Conservation (phyloP, 2,329 filamentous ascomycete species). For the Cladophialophora bantiana region DNA sequence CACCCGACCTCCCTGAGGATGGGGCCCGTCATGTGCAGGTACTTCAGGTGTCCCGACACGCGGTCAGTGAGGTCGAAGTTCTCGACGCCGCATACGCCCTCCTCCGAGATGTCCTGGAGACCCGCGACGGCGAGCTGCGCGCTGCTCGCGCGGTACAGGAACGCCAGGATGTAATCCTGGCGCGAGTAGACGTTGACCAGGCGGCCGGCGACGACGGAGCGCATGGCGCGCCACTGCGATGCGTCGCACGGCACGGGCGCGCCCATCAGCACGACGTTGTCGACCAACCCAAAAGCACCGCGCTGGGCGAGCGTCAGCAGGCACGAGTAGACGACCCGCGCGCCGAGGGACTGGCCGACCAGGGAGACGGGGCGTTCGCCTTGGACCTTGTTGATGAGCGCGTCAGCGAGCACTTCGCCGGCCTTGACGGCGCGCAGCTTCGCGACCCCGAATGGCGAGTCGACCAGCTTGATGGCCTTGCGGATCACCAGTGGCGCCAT, state of each 20-base stretch:
- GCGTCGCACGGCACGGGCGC: slow-evolving; percentile 71
- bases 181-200: slow-evolving; percentile 82
- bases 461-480: slow-evolving; percentile 66
- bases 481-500: slow-evolving; percentile 67
- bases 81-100: slow-evolving; percentile 69
- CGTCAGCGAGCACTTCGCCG: slow-evolving; percentile 74
- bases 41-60: slow-evolving; percentile 59
- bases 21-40: slow-evolving; percentile 58
- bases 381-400: slow-evolving; percentile 74
- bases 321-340: slow-evolving; percentile 76
- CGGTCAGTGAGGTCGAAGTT: slow-evolving; percentile 62
- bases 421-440: slow-evolving; percentile 75
- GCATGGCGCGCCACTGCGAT: slow-evolving; percentile 73
- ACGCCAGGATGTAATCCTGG: slow-evolving; percentile 80
- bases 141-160: slow-evolving; percentile 79
- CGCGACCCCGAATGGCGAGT: slow-evolving; percentile 76
- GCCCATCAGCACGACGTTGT: slow-evolving; percentile 77
- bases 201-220: slow-evolving; percentile 73
- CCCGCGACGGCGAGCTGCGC: slow-evolving; percentile 78
- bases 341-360: slow-evolving; percentile 75
- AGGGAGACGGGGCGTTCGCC: slow-evolving; percentile 76
- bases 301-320: slow-evolving; percentile 74
- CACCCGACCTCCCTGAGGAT: slow-evolving; percentile 62
- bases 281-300: slow-evolving; percentile 76
- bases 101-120: slow-evolving; percentile 65